These are phyloP conservation scores for Flammula alnicola DNA, from an alignment of 1,284 basidiomycete genomes.

Conservation along the genomic window DNA sequence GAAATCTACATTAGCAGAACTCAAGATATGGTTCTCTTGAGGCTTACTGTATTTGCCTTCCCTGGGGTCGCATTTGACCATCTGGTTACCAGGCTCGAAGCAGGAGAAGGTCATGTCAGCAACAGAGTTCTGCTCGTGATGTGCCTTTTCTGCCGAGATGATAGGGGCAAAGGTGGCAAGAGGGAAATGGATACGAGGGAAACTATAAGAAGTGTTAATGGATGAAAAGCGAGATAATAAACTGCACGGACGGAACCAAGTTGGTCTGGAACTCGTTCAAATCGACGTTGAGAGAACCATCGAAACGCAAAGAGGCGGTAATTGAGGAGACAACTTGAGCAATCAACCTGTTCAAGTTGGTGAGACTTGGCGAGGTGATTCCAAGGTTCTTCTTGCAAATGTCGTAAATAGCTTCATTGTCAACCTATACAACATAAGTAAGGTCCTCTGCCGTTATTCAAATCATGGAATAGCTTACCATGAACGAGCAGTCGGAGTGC, in stretches of 20 bases:
- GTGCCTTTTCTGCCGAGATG: constrained; percentile 85
- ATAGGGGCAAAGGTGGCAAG: constrained; percentile 96
- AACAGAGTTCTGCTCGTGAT: constrained; percentile 97
- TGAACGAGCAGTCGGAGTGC: constrained; percentile 99
- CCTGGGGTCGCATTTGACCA: constrained; percentile 97
- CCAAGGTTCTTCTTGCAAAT: constrained; percentile 97
- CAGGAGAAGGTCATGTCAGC: constrained; percentile 98
- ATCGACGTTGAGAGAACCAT: constrained; percentile 98
- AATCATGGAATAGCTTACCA: constrained; percentile 54
- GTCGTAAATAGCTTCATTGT: constrained; percentile 98
- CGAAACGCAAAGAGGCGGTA: constrained; percentile 97
- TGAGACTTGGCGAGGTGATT: constrained; percentile 88
- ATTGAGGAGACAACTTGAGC: constrained; percentile 98
- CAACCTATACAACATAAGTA: constrained; percentile 60
- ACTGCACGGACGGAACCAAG: constrained; percentile 80
- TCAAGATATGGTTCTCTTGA: neutral
- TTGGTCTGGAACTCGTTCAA: constrained; percentile 99
- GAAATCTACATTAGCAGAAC: neutral
- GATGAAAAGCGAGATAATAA: constrained; percentile 8
- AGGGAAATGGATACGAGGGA: constrained; percentile 99
- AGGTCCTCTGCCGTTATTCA: constrained; percentile 4
- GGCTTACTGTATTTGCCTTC: constrained; percentile 95
- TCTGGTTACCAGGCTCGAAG: constrained; percentile 98
- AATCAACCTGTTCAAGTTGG: constrained; percentile 96
- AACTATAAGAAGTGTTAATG: constrained; percentile 48